phyloP scores from a whole-genome alignment of 1,284 basidiomycete species.

The Fomes fomentarius region DNA sequence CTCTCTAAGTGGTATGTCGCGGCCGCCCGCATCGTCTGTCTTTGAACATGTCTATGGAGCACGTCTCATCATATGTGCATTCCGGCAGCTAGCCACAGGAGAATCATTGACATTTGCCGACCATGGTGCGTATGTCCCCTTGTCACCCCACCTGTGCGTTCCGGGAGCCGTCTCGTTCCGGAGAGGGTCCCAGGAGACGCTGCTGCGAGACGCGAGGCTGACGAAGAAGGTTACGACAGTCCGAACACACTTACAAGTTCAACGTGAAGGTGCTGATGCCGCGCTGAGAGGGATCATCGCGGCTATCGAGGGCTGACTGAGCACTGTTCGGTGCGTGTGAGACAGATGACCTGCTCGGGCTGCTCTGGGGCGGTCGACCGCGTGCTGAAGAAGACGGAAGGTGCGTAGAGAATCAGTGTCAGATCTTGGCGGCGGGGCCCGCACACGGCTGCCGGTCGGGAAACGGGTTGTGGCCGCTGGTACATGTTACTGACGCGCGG shows the following conservation, averaged over 20 bases:
- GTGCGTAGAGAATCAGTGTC: conserved; percentile 38
- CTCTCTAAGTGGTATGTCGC: conserved; percentile 1
- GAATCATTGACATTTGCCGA: neutral
- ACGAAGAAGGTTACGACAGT: conserved; percentile 14
- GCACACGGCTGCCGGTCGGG: neutral
- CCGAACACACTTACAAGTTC: conserved; percentile 43
- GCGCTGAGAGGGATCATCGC: neutral
- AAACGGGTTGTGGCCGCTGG: neutral
- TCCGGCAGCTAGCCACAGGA: neutral
- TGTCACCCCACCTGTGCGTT: neutral
- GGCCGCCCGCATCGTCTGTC: neutral
- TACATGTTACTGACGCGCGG: no score
- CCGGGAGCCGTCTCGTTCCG: neutral
- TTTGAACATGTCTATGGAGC: neutral
- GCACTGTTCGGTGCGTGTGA: neutral
- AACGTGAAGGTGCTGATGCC: conserved; percentile 39
- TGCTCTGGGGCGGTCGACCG: conserved; percentile 82
- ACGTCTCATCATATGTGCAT: neutral
- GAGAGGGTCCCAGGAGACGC: no score
- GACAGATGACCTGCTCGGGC: conserved; percentile 81
- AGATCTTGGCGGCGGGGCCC: no score
- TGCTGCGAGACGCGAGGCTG: neutral
- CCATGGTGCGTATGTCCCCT: conserved; percentile 23
- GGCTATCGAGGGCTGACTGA: conserved; percentile 14
- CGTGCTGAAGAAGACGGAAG: conserved; percentile 71